A percentile compares a stretch with the other conserved stretches of the same genome.
These are phyloP conservation scores for Boletus sp. DNA, from an alignment of 768 basidiomycete genomes.

Conservation along the genomic window DNA sequence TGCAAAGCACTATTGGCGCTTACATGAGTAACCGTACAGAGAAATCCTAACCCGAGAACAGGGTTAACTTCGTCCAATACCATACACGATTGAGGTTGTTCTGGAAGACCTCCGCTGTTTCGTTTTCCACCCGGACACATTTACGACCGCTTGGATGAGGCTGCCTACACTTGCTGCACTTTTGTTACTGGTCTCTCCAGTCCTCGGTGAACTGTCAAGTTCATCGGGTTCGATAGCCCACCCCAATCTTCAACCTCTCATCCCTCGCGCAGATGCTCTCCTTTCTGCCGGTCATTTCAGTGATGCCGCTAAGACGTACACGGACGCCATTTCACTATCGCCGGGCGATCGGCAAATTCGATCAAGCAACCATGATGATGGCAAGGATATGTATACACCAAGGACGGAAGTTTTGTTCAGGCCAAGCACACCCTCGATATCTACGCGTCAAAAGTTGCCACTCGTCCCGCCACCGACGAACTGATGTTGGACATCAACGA, in stretches of 20 bases:
- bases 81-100: background rate
- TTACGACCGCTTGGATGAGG: conserved; percentile 19
- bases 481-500: conserved; percentile 56
- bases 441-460: conserved; percentile 53
- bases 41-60: conserved; percentile 21
- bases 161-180: conserved; percentile 22
- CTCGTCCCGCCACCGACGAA: conserved; percentile 47
- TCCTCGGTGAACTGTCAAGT: conserved; percentile 20
- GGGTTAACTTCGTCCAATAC: conserved; percentile 19
- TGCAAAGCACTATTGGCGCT: background rate
- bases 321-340: conserved; percentile 74
- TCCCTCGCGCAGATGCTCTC: conserved; percentile 65
- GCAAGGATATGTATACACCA: conserved; percentile 80
- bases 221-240: conserved; percentile 40
- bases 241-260: conserved; percentile 67
- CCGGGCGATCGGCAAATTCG: conserved; percentile 75
- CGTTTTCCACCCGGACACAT: background rate
- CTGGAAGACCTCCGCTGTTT: background rate
- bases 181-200: conserved; percentile 25
- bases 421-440: conserved; percentile 56
- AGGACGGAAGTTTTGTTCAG: conserved; percentile 71
- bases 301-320: conserved; percentile 77
- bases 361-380: conserved; percentile 82
- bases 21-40: background rate
- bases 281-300: conserved; percentile 73